Base-by-base conservation (phyloP, 495 filamentous ascomycete species). In the Lophiostoma macrostomum region DNA sequence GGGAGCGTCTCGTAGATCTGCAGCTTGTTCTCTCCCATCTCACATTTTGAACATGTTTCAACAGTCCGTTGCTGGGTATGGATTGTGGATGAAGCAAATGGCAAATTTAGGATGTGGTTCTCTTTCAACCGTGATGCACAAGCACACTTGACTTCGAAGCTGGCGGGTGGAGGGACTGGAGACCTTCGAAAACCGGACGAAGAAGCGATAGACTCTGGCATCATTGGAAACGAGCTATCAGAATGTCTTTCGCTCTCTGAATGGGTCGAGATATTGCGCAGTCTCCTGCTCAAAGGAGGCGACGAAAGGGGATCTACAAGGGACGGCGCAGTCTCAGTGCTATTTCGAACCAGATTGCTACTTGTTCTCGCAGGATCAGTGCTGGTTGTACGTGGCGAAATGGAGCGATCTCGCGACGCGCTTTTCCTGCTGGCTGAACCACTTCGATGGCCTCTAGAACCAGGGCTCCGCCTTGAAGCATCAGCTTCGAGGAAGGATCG, bases 1-100 rank as follows among this genome's bases (percentile, higher is more conserved):
- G 53, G 37, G 7, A 7, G 16, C 4, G 31, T 57, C 30, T 56
- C 52, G 28, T 50, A 57, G 3, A 50, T 29, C 36, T 57, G 53
- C 6, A 57, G 29, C 16, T 37, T 47, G 12, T 42, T 30, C 16
- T 50, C 36, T 2, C 34, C 29, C 11, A 42, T 36, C 29, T 50
- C 45, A 20, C 53, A 57, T 11, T 44, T 25, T 14, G 29, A n/a
- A 35, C 25, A 45, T 5, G 23, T 20, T 4, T 54, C 39, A 23
- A 27, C 29, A 4, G 40, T 45, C 2, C 29, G 29, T 6, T 19
- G 24, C 8, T 22, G 18, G 3, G n/a, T 10, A 16, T 54, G 22
- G 13, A 28, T 25, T 5, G 16, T 31, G 4, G 14, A 34, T 4
- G 28, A 16, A 23, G 18, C 25, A 23, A 12, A 42, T 25, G 16